These are phyloP conservation scores for Dimocarpus longan DNA, from an alignment of 345 rosid species.

Conservation along the genomic window DNA sequence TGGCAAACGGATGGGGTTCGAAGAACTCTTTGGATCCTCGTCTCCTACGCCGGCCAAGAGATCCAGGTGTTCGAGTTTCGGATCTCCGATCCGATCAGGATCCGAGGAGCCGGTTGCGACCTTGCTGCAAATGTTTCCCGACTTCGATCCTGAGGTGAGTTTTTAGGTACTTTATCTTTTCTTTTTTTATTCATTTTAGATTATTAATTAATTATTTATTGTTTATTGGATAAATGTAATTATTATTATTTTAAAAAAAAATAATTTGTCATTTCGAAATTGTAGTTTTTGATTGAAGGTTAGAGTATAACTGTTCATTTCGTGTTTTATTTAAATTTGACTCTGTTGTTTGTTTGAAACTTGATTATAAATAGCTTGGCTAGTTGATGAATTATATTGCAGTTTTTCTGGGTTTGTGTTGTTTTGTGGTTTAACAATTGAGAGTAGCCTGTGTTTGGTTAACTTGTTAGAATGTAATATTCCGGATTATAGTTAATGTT, in stretches of 20 bases:
- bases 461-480: neutral
- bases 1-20: conserved; percentile 57
- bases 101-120: conserved; percentile 41
- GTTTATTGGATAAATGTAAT: neutral
- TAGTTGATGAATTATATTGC: conserved; percentile 7
- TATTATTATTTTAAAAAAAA: neutral
- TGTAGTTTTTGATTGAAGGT: neutral
- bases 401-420: neutral
- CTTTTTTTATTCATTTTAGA: neutral
- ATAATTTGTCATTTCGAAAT: neutral
- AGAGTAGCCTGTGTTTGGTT: neutral
- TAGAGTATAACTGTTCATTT: neutral
- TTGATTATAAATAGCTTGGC: neutral
- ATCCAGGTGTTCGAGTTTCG: conserved; percentile 48
- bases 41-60: conserved; percentile 46
- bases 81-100: conserved; percentile 46
- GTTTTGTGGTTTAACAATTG: neutral
- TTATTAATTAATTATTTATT: neutral
- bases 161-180: neutral
- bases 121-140: conserved; percentile 49
- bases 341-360: neutral
- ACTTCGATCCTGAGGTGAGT: conserved; percentile 59
- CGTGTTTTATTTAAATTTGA: neutral
- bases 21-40: conserved; percentile 46
- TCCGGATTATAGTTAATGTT: neutral